These are phyloP conservation scores for Epichloe gansuensis DNA, from an alignment of 2,329 filamentous ascomycete species.

Conservation along the genomic window DNA sequence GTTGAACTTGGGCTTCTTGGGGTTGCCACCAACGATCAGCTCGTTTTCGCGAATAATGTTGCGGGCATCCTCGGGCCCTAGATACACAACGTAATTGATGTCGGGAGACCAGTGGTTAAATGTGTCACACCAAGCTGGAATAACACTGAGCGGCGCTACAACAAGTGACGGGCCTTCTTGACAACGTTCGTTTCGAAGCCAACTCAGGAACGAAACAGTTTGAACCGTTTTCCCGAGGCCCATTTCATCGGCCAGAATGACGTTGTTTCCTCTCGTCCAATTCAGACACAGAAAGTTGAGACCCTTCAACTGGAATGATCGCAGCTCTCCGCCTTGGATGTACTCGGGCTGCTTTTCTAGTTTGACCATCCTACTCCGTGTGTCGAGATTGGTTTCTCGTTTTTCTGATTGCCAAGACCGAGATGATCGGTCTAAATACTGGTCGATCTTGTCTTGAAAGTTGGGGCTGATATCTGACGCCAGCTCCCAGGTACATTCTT, in stretches of 20 bases:
- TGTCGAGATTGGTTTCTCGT: slow-evolving; percentile 61
- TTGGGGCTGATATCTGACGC: slow-evolving; percentile 61
- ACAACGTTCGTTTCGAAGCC: slow-evolving; percentile 76
- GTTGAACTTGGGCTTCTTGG: slow-evolving; percentile 87
- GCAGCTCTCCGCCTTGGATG: slow-evolving; percentile 69
- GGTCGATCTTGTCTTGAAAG: slow-evolving; percentile 82
- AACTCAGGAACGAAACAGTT: slow-evolving; percentile 92
- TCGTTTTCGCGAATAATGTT: slow-evolving; percentile 84
- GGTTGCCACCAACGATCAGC: slow-evolving; percentile 72
- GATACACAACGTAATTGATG: slow-evolving; percentile 93
- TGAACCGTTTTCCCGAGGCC: slow-evolving; percentile 96
- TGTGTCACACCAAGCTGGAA: slow-evolving; percentile 95
- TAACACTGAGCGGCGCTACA: slow-evolving; percentile 92
- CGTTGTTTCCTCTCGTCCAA: slow-evolving; percentile 88
- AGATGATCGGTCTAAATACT: slow-evolving; percentile 72
- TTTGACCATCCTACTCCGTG: slow-evolving; percentile 59
- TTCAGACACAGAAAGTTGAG: slow-evolving; percentile 94
- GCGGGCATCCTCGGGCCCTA: slow-evolving; percentile 76
- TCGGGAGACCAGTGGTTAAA: slow-evolving; percentile 95
- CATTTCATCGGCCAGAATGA: slow-evolving; percentile 98
- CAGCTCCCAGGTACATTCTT: slow-evolving; percentile 87
- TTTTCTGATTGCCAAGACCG: slow-evolving; percentile 71
- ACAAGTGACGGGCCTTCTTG: slow-evolving; percentile 95
- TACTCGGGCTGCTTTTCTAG: slow-evolving; percentile 75
- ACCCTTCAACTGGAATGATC: slow-evolving; percentile 86